Conservation (phyloP, 2,329 filamentous ascomycete species). For the Macroventuria anomochaeta region DNA sequence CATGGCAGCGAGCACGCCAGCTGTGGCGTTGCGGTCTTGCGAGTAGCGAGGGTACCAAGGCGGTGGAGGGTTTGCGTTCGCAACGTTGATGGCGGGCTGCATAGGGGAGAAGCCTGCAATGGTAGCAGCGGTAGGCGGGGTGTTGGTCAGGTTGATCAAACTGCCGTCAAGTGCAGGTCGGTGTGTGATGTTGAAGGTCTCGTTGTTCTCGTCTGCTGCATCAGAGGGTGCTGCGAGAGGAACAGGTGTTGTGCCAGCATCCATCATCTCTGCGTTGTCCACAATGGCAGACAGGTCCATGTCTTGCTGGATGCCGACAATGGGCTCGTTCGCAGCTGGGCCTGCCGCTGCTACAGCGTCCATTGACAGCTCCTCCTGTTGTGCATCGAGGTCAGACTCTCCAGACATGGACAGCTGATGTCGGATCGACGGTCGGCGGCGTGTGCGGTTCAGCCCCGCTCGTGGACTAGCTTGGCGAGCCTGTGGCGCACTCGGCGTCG, state of each 20-base stretch:
- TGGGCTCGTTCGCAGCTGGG: conserved; percentile 70
- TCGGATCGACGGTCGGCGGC: conserved; percentile 81
- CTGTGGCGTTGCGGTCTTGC: conserved; percentile 71
- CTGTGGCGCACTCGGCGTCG: conserved; percentile 51
- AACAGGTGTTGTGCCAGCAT: conserved; percentile 71
- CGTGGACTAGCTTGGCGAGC: conserved; percentile 48
- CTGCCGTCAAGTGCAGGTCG: conserved; percentile 83
- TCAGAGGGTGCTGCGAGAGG: conserved; percentile 81
- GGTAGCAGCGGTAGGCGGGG: conserved; percentile 66
- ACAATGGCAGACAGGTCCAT: conserved; percentile 90
- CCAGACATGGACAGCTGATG: conserved; percentile 88
- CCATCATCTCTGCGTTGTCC: conserved; percentile 79
- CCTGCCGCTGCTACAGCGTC: conserved; percentile 78
- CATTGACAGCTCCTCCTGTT: conserved; percentile 81
- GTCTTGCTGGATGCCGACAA: conserved; percentile 78
- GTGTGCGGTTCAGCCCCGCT: conserved; percentile 59
- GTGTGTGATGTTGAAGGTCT: conserved; percentile 94
- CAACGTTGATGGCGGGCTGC: conserved; percentile 70
- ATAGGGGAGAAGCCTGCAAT: conserved; percentile 74
- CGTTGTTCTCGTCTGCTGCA: conserved; percentile 73
- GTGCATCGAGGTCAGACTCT: conserved; percentile 80
- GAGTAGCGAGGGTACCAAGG: conserved; percentile 80
- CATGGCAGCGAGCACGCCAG: conserved; percentile 84
- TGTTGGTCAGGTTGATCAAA: conserved; percentile 73
- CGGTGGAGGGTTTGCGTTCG: conserved; percentile 77